Evolutionary conservation across 108 stramenopile species (phyloP), one percentile per base, ranked within the genome.

Genomic region (Pinguiococcus pyrenoidosus): DNA sequence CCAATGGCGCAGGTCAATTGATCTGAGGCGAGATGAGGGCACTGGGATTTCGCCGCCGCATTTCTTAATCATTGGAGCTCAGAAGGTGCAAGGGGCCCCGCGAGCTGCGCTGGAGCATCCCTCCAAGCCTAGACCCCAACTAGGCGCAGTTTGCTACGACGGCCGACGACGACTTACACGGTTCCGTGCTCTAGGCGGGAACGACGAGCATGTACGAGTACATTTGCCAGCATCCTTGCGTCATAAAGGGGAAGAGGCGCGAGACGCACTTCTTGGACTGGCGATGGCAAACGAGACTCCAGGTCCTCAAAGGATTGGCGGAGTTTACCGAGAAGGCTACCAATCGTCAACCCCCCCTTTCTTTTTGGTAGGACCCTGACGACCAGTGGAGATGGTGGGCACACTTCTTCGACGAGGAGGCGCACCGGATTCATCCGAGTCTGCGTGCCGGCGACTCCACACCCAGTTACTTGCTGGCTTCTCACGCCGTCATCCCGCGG

Each of bases 261-360:
- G 95, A 96, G 72, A 90, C 95, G 14, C 95, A 96, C 54, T 92
- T 83, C 46, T 69, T 96, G 18, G 91, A 97, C 56, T 93, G 91
- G 92, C 62, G 89, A 23, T 93, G 93, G 89, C 68, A 77, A 28
- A 69, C n/a, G n/a, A n/a, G n/a, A n/a, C n/a, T n/a, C n/a, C n/a
- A n/a, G n/a, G n/a, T n/a, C n/a, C n/a, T n/a, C n/a, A n/a, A n/a
- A n/a, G n/a, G n/a, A n/a, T n/a, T n/a, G n/a, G n/a, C n/a, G n/a
- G n/a, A n/a, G n/a, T n/a, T n/a, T n/a, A n/a, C n/a, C n/a, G n/a
- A n/a, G n/a, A n/a, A n/a, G n/a, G n/a, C n/a, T n/a, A n/a, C n/a
- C n/a, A n/a, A n/a, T n/a, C n/a, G n/a, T n/a, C n/a, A n/a, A n/a
- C n/a, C n/a, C n/a, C n/a, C n/a, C n/a, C n/a, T n/a, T n/a, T n/a